phyloP scores from a whole-genome alignment of 2,329 filamentous ascomycete species.

The Aureobasidium mangrovei region DNA sequence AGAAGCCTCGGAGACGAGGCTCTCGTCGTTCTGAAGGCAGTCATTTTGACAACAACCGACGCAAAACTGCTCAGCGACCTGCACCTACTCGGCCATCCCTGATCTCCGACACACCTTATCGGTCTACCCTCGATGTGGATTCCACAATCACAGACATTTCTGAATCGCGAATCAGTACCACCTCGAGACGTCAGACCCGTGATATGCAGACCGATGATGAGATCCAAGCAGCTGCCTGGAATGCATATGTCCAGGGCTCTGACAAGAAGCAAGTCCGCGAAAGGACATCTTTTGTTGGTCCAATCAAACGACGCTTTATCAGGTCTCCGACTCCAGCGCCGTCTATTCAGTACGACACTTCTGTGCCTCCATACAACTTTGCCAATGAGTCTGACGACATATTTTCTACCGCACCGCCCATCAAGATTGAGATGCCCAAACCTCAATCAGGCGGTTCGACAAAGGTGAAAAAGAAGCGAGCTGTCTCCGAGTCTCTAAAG shows the following conservation, averaged over 20 bases:
- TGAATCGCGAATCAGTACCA: neutral
- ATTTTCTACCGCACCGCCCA: conserved; percentile 10
- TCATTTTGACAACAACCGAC: conserved; percentile 24
- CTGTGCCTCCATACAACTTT: conserved; percentile 22
- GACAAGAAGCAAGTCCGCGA: conserved; percentile 33
- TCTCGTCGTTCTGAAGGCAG: conserved; percentile 25
- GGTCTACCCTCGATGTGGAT: neutral
- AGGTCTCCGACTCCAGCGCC: conserved; percentile 18
- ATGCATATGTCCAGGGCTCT: conserved; percentile 33
- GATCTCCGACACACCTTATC: conserved; percentile 1
- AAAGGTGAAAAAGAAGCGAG: conserved; percentile 43
- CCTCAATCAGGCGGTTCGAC: conserved; percentile 17
- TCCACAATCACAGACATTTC: neutral
- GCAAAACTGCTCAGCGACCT: conserved; percentile 1
- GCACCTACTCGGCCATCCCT: neutral
- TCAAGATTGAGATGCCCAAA: conserved; percentile 4
- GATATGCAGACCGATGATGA: conserved; percentile 23
- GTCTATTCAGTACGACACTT: conserved; percentile 21
- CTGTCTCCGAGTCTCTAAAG: conserved; percentile 54
- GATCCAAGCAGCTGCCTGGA: conserved; percentile 27
- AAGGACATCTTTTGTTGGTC: conserved; percentile 36
- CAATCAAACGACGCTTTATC: conserved; percentile 37
- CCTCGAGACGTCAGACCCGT: conserved; percentile 15
- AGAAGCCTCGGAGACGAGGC: neutral
- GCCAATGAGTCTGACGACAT: conserved; percentile 19